phyloP scores from a whole-genome alignment of 768 basidiomycete genomes.

The Thelephora aurantiotincta region DNA sequence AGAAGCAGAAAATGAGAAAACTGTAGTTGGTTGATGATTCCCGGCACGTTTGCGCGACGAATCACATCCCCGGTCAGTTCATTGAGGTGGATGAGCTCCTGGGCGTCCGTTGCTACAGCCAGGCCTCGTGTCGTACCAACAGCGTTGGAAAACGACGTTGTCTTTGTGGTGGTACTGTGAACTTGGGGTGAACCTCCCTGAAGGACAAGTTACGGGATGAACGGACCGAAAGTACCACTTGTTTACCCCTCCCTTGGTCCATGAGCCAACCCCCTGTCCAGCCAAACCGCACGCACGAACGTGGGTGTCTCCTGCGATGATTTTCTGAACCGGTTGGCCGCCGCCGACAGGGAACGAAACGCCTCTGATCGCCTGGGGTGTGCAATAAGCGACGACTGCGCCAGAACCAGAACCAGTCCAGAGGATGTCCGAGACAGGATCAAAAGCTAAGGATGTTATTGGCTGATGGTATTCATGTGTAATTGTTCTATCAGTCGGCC shows the following conservation, averaged over 20 bases:
- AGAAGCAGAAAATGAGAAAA: conserved; percentile 50
- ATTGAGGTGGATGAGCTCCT: conserved; percentile 60
- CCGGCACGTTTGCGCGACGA: conserved; percentile 41
- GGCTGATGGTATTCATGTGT: conserved; percentile 23
- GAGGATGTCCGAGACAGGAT: conserved; percentile 80
- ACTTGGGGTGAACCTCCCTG: conserved; percentile 10
- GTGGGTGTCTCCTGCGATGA: conserved; percentile 67
- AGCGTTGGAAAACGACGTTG: conserved; percentile 31
- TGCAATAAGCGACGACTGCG: conserved; percentile 52
- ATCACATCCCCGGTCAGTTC: conserved; percentile 54
- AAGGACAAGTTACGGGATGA: background rate
- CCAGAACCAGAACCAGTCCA: conserved; percentile 77
- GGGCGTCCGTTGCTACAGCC: conserved; percentile 41
- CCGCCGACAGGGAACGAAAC: conserved; percentile 66
- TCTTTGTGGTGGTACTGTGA: conserved; percentile 18
- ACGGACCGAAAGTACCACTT: conserved; percentile 68
- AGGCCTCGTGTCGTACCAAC: conserved; percentile 37
- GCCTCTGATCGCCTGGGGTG: conserved; percentile 46
- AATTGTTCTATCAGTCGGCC: background rate
- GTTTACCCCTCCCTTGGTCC: conserved; percentile 76
- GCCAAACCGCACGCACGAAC: conserved; percentile 48
- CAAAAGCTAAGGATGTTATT: conserved; percentile 72
- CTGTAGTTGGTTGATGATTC: conserved; percentile 49
- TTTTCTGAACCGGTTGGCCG: conserved; percentile 52
- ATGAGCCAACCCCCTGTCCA: conserved; percentile 60